phyloP scores from a whole-genome alignment of 352 stramenopile species.

The Globisporangium ultimum region DNA sequence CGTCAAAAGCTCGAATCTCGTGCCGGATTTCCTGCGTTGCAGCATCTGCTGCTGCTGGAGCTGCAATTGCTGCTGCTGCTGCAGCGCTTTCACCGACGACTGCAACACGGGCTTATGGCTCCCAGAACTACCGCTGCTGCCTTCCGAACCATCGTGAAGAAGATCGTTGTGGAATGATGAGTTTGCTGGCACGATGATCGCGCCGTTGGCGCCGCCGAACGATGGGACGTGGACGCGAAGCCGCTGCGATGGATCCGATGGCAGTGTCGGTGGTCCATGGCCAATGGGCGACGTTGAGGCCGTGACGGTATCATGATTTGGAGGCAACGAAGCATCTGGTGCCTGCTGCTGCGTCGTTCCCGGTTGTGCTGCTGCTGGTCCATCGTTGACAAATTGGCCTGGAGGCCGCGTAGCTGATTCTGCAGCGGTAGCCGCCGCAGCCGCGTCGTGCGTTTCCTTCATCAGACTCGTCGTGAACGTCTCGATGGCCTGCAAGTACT shows the following conservation, averaged over 20 bases:
- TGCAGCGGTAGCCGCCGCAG: background rate
- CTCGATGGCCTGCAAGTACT: constrained; percentile 77
- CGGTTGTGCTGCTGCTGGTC: background rate
- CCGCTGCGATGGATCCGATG: constrained; percentile 50
- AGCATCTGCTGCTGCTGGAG: constrained; percentile 15
- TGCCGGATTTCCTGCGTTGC: constrained; percentile 30
- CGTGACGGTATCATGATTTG: background rate
- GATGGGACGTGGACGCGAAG: constrained; percentile 56
- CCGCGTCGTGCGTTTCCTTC: constrained; percentile 35
- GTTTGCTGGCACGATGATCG: constrained; percentile 44
- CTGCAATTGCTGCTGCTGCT: constrained; percentile 14
- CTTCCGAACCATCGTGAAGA: background rate
- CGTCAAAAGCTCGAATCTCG: constrained; percentile 30
- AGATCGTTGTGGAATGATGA: constrained; percentile 9
- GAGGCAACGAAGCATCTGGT: too few species aligned
- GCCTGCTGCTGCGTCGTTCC: too few species aligned
- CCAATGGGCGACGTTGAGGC: constrained; percentile 29
- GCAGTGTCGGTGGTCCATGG: constrained; percentile 43
- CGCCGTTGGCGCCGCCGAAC: constrained; percentile 50
- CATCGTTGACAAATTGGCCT: too few species aligned
- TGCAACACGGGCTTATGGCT: background rate
- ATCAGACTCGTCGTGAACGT: constrained; percentile 62
- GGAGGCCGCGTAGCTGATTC: background rate
- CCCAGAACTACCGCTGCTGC: background rate
- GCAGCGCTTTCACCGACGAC: constrained; percentile 6